Evolutionary conservation across 2,329 filamentous ascomycete species (phyloP).

Genomic region (Onygena corvina): DNA sequence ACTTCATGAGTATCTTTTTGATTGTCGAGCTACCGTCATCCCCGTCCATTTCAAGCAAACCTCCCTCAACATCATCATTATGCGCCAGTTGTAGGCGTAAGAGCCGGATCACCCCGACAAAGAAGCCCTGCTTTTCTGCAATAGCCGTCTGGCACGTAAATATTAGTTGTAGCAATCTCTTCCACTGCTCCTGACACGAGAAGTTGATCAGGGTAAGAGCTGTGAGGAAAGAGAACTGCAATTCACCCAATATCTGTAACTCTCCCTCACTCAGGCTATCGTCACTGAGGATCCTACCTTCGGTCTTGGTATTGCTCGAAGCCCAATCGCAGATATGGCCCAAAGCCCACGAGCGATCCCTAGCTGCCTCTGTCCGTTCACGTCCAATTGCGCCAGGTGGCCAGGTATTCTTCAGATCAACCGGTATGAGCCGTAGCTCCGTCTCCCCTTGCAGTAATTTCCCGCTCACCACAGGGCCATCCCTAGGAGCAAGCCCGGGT

Average conservation of each 20-base stretch:
- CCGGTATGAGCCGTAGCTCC: conserved; percentile 44
- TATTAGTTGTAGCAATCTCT: conserved; percentile 44
- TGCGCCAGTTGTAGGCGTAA: conserved; percentile 44
- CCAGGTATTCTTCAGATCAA: conserved; percentile 53
- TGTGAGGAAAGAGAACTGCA: conserved; percentile 53
- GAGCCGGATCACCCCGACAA: conserved; percentile 39
- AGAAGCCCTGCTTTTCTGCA: conserved; percentile 37
- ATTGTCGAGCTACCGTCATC: conserved; percentile 44
- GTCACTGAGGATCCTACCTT: background rate
- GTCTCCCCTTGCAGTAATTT: conserved; percentile 29
- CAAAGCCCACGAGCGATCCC: conserved; percentile 52
- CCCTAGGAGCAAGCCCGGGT: conserved; percentile 39
- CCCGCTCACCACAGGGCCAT: conserved; percentile 16
- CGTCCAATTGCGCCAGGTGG: conserved; percentile 48
- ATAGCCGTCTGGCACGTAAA: conserved; percentile 47
- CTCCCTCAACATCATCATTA: conserved; percentile 48
- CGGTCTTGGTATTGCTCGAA: conserved; percentile 16
- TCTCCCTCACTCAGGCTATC: conserved; percentile 20
- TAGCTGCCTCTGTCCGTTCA: conserved; percentile 50
- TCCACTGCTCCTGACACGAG: conserved; percentile 56
- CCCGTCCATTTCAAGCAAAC: conserved; percentile 46
- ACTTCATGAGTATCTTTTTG: conserved; percentile 40
- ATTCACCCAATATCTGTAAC: conserved; percentile 42
- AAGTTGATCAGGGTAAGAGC: conserved; percentile 53
- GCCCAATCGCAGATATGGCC: conserved; percentile 38